These are phyloP conservation scores for Micractinium conductrix DNA, from an alignment of 139 green algal genomes.

Conservation along the genomic window DNA sequence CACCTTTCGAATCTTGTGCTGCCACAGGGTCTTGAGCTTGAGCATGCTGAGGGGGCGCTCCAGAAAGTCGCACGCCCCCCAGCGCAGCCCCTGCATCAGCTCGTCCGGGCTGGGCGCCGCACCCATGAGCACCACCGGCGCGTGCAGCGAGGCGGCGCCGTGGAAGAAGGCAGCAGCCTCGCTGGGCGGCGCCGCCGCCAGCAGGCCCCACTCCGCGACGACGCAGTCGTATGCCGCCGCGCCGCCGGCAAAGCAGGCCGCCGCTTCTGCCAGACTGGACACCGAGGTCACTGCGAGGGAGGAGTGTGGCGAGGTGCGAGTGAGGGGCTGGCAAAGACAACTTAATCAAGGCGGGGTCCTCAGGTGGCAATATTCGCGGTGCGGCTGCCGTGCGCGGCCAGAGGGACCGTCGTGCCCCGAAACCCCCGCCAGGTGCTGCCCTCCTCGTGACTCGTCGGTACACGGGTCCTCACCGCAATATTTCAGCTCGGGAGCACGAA, in stretches of 20 bases:
- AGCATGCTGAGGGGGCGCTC: not conserved
- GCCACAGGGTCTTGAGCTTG: constrained; percentile 20
- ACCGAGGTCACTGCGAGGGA: not conserved
- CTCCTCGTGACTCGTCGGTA: too few species aligned
- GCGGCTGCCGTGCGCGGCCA: too few species aligned
- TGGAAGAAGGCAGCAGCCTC: not conserved
- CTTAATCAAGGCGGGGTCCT: too few species aligned
- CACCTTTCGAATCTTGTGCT: constrained; percentile 32
- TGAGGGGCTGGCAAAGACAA: too few species aligned
- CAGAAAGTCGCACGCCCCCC: constrained; percentile 16
- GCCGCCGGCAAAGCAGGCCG: not conserved
- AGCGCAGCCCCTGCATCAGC: constrained; percentile 14
- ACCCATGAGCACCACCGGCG: constrained; percentile 23
- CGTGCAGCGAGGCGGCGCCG: not conserved
- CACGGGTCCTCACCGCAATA: not conserved
- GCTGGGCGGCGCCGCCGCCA: not conserved
- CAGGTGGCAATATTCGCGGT: not conserved
- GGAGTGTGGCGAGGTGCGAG: not conserved
- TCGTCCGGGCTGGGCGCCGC: not conserved
- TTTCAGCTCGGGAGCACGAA: not conserved
- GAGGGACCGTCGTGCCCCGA: too few species aligned
- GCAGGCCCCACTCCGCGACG: not conserved
- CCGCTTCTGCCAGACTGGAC: not conserved
- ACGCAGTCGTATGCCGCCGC: not conserved
- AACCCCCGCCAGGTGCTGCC: too few species aligned